Evolutionary conservation across 805 yeast species (phyloP).

Genomic region (Yarrowia divulgata): DNA sequence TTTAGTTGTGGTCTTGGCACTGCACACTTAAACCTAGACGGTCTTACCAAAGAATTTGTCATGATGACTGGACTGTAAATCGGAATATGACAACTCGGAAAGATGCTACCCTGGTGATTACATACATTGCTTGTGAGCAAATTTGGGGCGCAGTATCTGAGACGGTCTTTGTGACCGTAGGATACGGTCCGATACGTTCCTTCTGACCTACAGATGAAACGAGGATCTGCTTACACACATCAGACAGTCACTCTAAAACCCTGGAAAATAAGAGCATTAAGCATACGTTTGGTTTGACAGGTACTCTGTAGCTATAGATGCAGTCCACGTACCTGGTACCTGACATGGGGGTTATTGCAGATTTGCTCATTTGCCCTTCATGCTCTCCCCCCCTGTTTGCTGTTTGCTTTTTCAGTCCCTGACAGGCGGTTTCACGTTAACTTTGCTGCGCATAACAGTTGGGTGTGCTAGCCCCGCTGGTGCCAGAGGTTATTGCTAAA

Average conservation of each 20-base stretch:
- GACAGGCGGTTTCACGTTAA: background rate
- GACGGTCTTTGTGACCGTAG: background rate
- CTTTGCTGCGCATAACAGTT: background rate
- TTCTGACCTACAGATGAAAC: background rate
- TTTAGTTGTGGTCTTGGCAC: background rate
- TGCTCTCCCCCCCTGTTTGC: background rate
- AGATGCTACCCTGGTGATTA: conserved; percentile 1
- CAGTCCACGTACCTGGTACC: conserved; percentile 13
- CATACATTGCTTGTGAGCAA: conserved; percentile 8
- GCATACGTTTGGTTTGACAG: background rate
- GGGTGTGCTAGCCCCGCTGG: background rate
- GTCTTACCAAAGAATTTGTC: conserved; percentile 6
- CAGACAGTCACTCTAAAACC: background rate
- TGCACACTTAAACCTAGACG: background rate
- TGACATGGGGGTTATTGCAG: conserved; percentile 3
- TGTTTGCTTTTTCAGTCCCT: conserved; percentile 18
- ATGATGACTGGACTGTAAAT: background rate
- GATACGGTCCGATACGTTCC: background rate
- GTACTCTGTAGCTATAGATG: background rate
- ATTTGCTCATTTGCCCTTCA: background rate
- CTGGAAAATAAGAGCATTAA: background rate
- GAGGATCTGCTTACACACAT: background rate
- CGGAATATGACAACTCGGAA: background rate
- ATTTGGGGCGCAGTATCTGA: background rate
- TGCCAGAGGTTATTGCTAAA: background rate